Evolutionary conservation across 148 eudicot species (phyloP), one percentile per base, ranked within the genome.

Genomic region (Persicaria tinctoria): DNA sequence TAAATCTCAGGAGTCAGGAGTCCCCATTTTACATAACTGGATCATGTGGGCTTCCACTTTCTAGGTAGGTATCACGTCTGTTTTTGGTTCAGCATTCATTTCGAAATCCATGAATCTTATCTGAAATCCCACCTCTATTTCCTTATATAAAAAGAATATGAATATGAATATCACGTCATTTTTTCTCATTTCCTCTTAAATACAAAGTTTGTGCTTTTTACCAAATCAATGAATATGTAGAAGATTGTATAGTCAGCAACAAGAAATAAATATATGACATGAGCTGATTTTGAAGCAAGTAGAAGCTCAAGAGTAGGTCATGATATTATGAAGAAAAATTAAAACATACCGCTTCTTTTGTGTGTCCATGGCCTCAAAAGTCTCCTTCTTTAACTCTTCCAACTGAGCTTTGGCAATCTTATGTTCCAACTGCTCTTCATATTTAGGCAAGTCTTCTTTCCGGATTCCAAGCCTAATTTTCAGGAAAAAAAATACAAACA

Each of bases 341-440:
- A 44, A 23, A 75, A 80, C 75, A 82, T 68, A 93, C 98, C 92
- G 78, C 76, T 95, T 95, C 83, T 81, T 85, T 81, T 95, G 97
- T 69, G 98, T 87, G 76, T 90, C 96, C 97, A 95, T 95, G 73
- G 96, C 97, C 70, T 95, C 98, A 27, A 84, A 60, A 50, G 86
- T 80, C 17, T 92, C 97, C 86, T 92, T 95, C 88, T 95, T 87
- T 84, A 95, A 86, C 87, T 85, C 89, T 81, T 86, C 96, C 77
- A 95, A 75, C 68, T 95, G 96, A 60, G 92, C 96, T 82, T 90
- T 92, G 3, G 98, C 90, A 75, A 95, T 90, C 78, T 87, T 95
- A 8, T 74, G 87, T 62, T 95, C 96, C 89, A 95, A 68, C 76
- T 89, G 83, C 74, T 87, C 88, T 82, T 95, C 98, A 72, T 83